Conservation (phyloP, 305 asterid genomes). For the Salvia sclarea region DNA sequence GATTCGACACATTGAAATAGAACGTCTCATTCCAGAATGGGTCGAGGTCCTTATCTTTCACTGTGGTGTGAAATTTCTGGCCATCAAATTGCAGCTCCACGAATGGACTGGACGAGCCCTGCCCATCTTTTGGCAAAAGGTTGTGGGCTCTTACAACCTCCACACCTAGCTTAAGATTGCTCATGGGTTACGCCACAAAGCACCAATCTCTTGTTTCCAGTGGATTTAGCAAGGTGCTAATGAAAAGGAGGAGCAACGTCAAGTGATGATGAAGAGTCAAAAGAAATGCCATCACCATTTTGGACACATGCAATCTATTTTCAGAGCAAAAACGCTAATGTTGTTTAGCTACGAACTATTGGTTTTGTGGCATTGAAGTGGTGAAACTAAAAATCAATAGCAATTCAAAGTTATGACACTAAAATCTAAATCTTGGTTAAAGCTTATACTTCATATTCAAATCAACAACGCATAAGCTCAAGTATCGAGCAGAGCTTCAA, state of each 20-base stretch:
- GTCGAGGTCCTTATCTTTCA: conserved; percentile 78
- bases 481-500: neutral
- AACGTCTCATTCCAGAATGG: conserved; percentile 83
- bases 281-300: neutral
- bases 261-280: neutral
- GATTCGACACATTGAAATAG: conserved; percentile 69
- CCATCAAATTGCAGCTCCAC: conserved; percentile 81
- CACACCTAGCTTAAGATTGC: conserved; percentile 80
- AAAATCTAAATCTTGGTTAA: neutral
- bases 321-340: neutral
- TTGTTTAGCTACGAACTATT: neutral
- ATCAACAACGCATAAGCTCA: neutral
- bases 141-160: conserved; percentile 85
- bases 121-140: conserved; percentile 80
- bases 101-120: conserved; percentile 67
- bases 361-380: neutral
- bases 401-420: neutral
- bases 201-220: neutral
- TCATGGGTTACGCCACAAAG: conserved; percentile 43
- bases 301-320: neutral
- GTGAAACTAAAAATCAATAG: neutral
- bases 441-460: neutral
- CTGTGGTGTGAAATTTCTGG: conserved; percentile 73
- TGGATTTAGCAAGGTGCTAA: conserved; percentile 22
- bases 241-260: conserved; percentile 12